These are phyloP conservation scores for Monascus purpureus DNA, from an alignment of 495 filamentous ascomycete genomes.

Conservation along the genomic window DNA sequence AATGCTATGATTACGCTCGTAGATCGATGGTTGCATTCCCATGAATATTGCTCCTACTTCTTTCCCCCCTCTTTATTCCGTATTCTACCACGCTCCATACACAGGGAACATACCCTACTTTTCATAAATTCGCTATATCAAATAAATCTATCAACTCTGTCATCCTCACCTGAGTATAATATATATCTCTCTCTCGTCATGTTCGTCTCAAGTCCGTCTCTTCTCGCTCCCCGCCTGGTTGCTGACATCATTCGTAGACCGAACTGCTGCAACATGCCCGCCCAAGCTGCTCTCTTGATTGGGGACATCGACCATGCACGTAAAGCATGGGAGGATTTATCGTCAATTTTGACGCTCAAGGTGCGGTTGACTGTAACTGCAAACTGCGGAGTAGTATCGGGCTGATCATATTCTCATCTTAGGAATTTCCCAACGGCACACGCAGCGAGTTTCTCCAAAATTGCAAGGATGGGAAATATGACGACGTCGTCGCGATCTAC, in stretches of 20 bases:
- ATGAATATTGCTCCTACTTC: too few species aligned
- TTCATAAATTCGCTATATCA: not conserved
- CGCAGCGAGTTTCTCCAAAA: slow-evolving; percentile 38
- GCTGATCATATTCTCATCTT: not conserved
- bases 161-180: not conserved
- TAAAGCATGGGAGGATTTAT: slow-evolving; percentile 42
- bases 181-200: slow-evolving; percentile 2
- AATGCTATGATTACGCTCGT: too few species aligned
- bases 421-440: slow-evolving; percentile 41
- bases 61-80: too few species aligned
- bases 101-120: too few species aligned
- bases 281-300: slow-evolving; percentile 41
- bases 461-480: slow-evolving; percentile 38
- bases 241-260: too few species aligned
- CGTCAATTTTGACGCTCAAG: slow-evolving; percentile 38
- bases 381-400: not conserved
- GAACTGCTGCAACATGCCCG: too few species aligned
- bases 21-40: too few species aligned
- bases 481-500: slow-evolving; percentile 44
- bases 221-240: slow-evolving; percentile 3
- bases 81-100: too few species aligned
- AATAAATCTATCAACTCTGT: not conserved
- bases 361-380: too few species aligned
- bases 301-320: slow-evolving; percentile 39
- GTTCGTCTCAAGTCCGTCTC: slow-evolving; percentile 1